Base-by-base conservation (phyloP, 192 early-diverging fungal genomes). In the Podila minutissima region DNA sequence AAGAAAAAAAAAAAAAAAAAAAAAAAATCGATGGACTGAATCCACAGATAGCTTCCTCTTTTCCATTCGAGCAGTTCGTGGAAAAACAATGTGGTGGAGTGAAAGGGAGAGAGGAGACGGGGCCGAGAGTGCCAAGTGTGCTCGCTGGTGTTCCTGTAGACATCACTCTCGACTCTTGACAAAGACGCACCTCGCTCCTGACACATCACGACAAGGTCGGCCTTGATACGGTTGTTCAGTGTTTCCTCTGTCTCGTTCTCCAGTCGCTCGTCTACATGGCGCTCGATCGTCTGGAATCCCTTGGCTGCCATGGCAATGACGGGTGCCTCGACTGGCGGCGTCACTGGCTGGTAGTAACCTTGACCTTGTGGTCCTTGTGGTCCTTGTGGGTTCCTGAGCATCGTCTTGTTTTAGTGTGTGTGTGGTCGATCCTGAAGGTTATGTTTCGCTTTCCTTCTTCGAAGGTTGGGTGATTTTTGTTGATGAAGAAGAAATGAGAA, bases 161-260 rank as follows among this genome's bases (percentile, higher is more conserved):
- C 8, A 12, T 10, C 13, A 37, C 35, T 11, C 35, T 37, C 9
- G 35, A 37, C 1, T 37, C 35, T 37, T 37, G 10, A 37, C 9
- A 11, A 37, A 11, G 0, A 72, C 84, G 65, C 85, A 91, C 92
- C 91, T 89, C 93, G 83, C 71, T 93, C 92, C 69, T 90, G 91
- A 64, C 93, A 94, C 59, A 92, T 83, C 51, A 91, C 88, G 65
- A 94, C 91, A 37, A 94, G 70, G 73, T 94, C 93, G 2, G 92
- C 93, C 66, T 90, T 89, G 74, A 90, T 86, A 71, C 87, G 89
- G 63, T 85, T 82, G 75, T 86, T 87, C 5, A 94, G 85, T 8
- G 92, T 89, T 28, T 84, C 84, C 72, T 79, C 83, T 58, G 83
- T 90, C 70, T 92, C 88, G 57, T 86, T 75, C 68, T 87, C 82